Percentiles rank a stretch among this genome's conserved stretches.
Conservation (phyloP, 2,329 filamentous ascomycete genomes). For the Trichoderma koningiopsis region DNA sequence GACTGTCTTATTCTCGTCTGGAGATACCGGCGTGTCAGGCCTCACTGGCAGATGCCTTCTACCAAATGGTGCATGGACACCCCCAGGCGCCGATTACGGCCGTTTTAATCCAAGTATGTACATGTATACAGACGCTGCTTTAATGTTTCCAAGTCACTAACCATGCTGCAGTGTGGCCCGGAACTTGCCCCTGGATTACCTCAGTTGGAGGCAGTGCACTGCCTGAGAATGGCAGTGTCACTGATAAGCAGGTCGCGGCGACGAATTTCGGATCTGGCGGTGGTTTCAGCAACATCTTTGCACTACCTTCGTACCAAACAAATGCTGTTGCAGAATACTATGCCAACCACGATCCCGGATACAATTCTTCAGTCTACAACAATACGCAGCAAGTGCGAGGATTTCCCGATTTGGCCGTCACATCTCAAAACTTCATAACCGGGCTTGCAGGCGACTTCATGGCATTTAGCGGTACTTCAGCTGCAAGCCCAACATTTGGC, state of each 20-base stretch:
- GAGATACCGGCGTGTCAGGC: slow-evolving; percentile 28
- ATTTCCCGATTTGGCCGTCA: slow-evolving; percentile 50
- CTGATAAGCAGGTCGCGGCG: slow-evolving; percentile 25
- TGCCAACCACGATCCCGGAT: slow-evolving; percentile 24
- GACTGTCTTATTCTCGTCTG: slow-evolving; percentile 48
- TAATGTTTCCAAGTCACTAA: not conserved
- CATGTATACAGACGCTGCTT: not conserved
- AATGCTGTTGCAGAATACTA: slow-evolving; percentile 30
- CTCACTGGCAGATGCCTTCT: slow-evolving; percentile 22
- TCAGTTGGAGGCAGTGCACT: slow-evolving; percentile 7
- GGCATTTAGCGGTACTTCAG: slow-evolving; percentile 52
- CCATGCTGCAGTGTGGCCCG: slow-evolving; percentile 38
- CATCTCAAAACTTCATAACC: slow-evolving; percentile 46
- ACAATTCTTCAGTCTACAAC: slow-evolving; percentile 22
- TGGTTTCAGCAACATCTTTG: slow-evolving; percentile 53
- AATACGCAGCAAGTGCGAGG: slow-evolving; percentile 40
- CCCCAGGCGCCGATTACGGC: slow-evolving; percentile 35
- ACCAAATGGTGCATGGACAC: slow-evolving; percentile 47
- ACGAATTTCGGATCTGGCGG: slow-evolving; percentile 49
- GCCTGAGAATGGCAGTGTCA: not conserved
- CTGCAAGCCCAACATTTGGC: slow-evolving; percentile 36
- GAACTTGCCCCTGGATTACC: slow-evolving; percentile 30
- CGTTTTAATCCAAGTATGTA: slow-evolving; percentile 12
- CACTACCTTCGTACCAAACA: slow-evolving; percentile 50
- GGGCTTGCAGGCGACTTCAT: slow-evolving; percentile 47